Percentiles rank a stretch among this genome's conserved stretches.
Conservation (phyloP, 352 stramenopile species). For the Pythium graminicola region DNA sequence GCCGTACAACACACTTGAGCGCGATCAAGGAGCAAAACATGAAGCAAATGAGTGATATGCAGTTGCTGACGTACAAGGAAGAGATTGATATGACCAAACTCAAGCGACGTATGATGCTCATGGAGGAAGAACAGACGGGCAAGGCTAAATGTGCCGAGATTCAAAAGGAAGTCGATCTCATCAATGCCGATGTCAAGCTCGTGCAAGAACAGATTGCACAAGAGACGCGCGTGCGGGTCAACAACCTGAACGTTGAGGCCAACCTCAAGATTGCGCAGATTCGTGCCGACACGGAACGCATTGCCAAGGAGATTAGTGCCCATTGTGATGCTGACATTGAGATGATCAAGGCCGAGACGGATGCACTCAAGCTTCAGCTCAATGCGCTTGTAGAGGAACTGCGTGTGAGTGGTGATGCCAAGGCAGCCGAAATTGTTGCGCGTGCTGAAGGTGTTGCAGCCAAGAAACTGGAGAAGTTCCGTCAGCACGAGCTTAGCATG, state of each 20-base stretch:
- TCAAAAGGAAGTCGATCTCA: slow-evolving; percentile 49
- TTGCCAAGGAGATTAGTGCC: slow-evolving; percentile 27
- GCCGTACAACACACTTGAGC: slow-evolving; percentile 57
- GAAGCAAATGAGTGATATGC: slow-evolving; percentile 76
- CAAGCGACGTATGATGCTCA: slow-evolving; percentile 38
- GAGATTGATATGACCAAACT: slow-evolving; percentile 51
- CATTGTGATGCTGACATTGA: slow-evolving; percentile 29
- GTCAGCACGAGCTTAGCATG: slow-evolving; percentile 25
- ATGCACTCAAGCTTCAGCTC: slow-evolving; percentile 24
- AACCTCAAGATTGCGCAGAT: slow-evolving; percentile 27
- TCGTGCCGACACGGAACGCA: slow-evolving; percentile 26
- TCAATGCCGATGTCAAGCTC: slow-evolving; percentile 42
- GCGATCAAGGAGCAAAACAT: slow-evolving; percentile 71
- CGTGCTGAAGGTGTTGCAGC: slow-evolving; percentile 25
- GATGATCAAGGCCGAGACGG: slow-evolving; percentile 24
- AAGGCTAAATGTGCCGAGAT: slow-evolving; percentile 49
- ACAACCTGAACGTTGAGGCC: slow-evolving; percentile 25
- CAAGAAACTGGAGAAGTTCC: slow-evolving; percentile 28
- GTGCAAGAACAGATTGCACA: slow-evolving; percentile 48
- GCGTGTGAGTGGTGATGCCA: slow-evolving; percentile 22
- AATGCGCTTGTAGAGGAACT: slow-evolving; percentile 23
- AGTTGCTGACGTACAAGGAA: slow-evolving; percentile 55
- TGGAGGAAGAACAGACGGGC: slow-evolving; percentile 59
- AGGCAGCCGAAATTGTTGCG: slow-evolving; percentile 27
- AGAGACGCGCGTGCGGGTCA: slow-evolving; percentile 29